Base-by-base conservation (phyloP, 2,329 filamentous ascomycete species). In the Colletotrichum euphorbiae region DNA sequence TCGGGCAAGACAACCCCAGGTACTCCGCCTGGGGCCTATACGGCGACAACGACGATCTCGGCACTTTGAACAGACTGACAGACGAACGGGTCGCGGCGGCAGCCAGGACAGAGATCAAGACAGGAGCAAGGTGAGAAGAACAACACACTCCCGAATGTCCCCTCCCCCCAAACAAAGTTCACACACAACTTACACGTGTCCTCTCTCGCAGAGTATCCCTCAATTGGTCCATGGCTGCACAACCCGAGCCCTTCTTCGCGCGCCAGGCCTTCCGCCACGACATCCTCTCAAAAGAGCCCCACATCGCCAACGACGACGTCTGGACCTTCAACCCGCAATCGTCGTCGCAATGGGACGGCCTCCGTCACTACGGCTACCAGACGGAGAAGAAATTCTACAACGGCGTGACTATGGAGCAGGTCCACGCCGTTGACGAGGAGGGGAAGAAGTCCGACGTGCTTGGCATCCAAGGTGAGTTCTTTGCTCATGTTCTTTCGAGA, bases 1-100 rank as follows among this genome's bases (percentile, higher is more conserved):
- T 86, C 24, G 77, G 82, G 58, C 77, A 81, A 69, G 77, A 73
- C 15, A 82, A 84, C 57, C 85, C 85, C n/a, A 78, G 78, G 36
- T 74, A 71, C 66, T 77, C 75, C 42, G 81, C 83, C 15, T 84
- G 82, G 82, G 80, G 79, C 6, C 79, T 87, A 4, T 89, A 87
- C 74, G 87, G 87, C 55, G 77, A 81, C 55, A 74, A 83, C 60
- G 88, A 90, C 74, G 79, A 89, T 75, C 80, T 91, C 2, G 89
- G 88, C 9, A 86, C 85, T 24, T 75, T 91, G 19, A 90, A 91
- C 74, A 82, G 87, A 31, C 80, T 90, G 13, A 89, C 86, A 0
- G 80, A 87, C 58, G 79, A 83, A 62, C 77, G 85, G 17, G 85
- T 89, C 19, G 80, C 81, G 11, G 79, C 81, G 40, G 83, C 85